Evolutionary conservation across 768 basidiomycete species (phyloP).

Genomic region (Boletus coccyginus): DNA sequence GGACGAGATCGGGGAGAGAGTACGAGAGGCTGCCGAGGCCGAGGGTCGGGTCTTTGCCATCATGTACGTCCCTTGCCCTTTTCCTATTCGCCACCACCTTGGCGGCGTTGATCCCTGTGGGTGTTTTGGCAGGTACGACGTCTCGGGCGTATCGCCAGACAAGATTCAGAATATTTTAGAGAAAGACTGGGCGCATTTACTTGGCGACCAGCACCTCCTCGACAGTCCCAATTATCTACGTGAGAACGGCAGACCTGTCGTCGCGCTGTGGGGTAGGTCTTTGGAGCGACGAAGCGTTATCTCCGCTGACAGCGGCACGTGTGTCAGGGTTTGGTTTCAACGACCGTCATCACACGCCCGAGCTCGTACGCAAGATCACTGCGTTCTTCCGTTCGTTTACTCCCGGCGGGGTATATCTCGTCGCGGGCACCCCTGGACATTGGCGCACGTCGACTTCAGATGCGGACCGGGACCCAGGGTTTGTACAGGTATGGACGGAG

Average conservation of each 20-base stretch:
- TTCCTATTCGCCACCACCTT: neutral
- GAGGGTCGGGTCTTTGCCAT: slow-evolving; percentile 82
- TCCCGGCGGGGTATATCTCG: slow-evolving; percentile 72
- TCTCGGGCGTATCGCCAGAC: slow-evolving; percentile 71
- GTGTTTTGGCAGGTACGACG: slow-evolving; percentile 65
- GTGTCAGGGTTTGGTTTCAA: slow-evolving; percentile 65
- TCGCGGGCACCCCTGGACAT: slow-evolving; percentile 67
- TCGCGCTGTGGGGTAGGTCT: slow-evolving; percentile 66
- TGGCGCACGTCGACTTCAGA: slow-evolving; percentile 75
- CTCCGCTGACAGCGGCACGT: no score
- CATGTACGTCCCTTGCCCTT: slow-evolving; percentile 56
- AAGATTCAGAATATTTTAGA: slow-evolving; percentile 65
- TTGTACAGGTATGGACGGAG: slow-evolving; percentile 68
- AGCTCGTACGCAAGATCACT: slow-evolving; percentile 51
- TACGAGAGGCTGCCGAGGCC: slow-evolving; percentile 73
- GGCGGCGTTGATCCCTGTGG: neutral
- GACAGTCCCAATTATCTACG: slow-evolving; percentile 72
- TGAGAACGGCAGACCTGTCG: slow-evolving; percentile 67
- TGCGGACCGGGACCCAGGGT: slow-evolving; percentile 65
- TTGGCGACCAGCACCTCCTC: slow-evolving; percentile 56
- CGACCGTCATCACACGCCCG: slow-evolving; percentile 58
- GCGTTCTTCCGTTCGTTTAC: slow-evolving; percentile 57
- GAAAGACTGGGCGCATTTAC: slow-evolving; percentile 72
- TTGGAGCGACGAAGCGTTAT: neutral
- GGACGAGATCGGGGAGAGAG: slow-evolving; percentile 72